Conservation (phyloP, 2,329 filamentous ascomycete species). For the Cladosporium austrohemisphaericum region DNA sequence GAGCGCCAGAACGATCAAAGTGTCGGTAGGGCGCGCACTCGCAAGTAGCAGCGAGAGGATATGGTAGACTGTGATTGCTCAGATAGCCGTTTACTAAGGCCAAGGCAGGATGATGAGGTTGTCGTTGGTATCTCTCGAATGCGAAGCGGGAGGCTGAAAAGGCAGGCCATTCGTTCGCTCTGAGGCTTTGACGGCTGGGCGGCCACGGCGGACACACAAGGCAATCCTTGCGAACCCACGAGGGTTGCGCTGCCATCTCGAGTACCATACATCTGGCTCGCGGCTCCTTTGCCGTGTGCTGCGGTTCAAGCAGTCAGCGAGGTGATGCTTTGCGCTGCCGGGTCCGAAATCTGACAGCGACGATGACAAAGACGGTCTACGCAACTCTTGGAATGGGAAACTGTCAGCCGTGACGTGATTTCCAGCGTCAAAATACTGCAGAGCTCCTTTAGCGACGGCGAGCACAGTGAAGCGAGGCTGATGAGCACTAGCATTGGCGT, state of each 20-base stretch:
- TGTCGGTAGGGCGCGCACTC: neutral
- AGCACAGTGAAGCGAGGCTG: no score
- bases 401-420: no score
- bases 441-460: no score
- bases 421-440: no score
- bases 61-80: neutral
- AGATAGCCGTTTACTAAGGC: neutral
- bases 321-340: neutral
- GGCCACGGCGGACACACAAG: neutral
- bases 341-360: slow-evolving; percentile 1
- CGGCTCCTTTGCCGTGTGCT: neutral
- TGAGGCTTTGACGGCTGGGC: neutral
- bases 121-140: neutral
- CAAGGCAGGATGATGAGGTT: neutral
- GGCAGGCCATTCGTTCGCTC: neutral
- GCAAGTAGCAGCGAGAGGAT: neutral
- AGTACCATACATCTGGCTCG: no score
- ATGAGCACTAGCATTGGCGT: no score
- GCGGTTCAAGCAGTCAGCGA: neutral
- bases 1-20: neutral
- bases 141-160: slow-evolving; percentile 4
- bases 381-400: no score
- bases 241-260: neutral
- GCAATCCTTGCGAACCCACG: neutral
- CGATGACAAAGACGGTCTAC: slow-evolving; percentile 6